A percentile compares a stretch with the other conserved stretches of the same genome.
phyloP scores from a whole-genome alignment of 495 filamentous ascomycete species.

The Trichoderma virens region DNA sequence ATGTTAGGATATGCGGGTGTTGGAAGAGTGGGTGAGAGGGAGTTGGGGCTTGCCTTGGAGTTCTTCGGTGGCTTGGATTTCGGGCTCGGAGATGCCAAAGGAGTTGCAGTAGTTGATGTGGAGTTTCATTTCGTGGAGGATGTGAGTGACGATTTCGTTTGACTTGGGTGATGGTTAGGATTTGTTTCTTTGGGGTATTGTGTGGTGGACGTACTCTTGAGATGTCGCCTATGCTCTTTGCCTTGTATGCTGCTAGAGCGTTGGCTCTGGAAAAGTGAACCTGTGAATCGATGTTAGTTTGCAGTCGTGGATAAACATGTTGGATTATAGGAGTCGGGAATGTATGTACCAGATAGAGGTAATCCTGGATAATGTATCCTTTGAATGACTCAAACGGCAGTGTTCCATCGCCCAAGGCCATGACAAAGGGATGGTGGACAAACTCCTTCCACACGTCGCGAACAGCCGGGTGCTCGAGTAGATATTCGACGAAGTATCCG shows the following conservation, averaged over 20 bases:
- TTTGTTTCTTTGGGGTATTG: not conserved
- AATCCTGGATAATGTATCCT: conserved; percentile 82
- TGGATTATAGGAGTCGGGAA: not conserved
- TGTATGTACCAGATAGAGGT: conserved; percentile 66
- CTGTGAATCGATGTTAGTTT: conserved; percentile 28
- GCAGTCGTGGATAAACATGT: not conserved
- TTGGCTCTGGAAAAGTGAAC: conserved; percentile 82
- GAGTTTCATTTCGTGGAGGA: conserved; percentile 69
- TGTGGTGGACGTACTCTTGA: conserved; percentile 40
- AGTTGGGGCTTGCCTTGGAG: conserved; percentile 57
- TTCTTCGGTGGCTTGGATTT: conserved; percentile 68
- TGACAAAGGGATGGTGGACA: conserved; percentile 73
- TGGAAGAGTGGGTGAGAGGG: not conserved
- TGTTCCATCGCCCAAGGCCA: conserved; percentile 63
- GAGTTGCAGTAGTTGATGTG: conserved; percentile 71
- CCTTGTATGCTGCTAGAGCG: conserved; percentile 76
- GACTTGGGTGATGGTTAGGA: conserved; percentile 34
- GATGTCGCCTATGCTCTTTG: conserved; percentile 64
- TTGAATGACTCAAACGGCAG: conserved; percentile 70
- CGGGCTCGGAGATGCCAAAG: conserved; percentile 69
- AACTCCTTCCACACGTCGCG: conserved; percentile 60
- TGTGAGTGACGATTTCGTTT: conserved; percentile 62
- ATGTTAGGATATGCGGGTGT: conserved; percentile 5
- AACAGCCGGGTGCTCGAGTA: conserved; percentile 70
- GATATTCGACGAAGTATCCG: conserved; percentile 74